Conservation (phyloP, 2,329 filamentous ascomycete species). For the Exophiala dermatitidis region DNA sequence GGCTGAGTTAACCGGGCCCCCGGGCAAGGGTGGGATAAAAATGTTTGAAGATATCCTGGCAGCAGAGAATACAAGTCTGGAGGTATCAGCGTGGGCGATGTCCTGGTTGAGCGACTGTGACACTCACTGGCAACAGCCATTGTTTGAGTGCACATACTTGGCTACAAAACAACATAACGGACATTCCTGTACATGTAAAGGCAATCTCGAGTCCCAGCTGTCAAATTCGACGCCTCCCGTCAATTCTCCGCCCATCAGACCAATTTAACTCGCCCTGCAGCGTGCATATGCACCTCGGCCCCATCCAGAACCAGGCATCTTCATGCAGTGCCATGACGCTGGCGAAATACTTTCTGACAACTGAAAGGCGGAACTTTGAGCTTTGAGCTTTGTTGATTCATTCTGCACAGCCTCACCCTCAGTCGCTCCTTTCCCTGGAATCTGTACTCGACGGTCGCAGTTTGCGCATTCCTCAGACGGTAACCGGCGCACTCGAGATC, state of each 20-base stretch:
- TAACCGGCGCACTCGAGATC: conserved; percentile 1
- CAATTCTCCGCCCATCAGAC: conserved; percentile 11
- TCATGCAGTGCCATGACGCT: conserved; percentile 8
- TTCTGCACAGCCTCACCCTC: conserved; percentile 19
- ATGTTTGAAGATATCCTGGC: not conserved
- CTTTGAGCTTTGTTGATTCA: conserved; percentile 14
- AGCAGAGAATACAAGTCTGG: not conserved
- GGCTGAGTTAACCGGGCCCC: not conserved
- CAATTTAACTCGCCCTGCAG: conserved; percentile 27
- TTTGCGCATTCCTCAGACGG: not conserved
- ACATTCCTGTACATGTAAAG: conserved; percentile 15
- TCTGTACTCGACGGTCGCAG: not conserved
- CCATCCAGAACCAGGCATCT: conserved; percentile 7
- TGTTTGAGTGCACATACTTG: not conserved
- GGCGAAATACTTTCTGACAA: not conserved
- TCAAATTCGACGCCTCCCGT: conserved; percentile 15
- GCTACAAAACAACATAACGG: conserved; percentile 3
- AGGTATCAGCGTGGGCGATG: not conserved
- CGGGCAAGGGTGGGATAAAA: conserved; percentile 1
- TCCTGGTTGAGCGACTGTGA: not conserved
- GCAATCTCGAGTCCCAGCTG: conserved; percentile 10
- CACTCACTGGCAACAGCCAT: not conserved
- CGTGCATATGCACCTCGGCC: conserved; percentile 24
- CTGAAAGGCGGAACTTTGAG: not conserved
- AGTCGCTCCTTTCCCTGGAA: conserved; percentile 21